Conservation (phyloP, 176 grass and related monocot species). For the Metroxylon sagu region DNA sequence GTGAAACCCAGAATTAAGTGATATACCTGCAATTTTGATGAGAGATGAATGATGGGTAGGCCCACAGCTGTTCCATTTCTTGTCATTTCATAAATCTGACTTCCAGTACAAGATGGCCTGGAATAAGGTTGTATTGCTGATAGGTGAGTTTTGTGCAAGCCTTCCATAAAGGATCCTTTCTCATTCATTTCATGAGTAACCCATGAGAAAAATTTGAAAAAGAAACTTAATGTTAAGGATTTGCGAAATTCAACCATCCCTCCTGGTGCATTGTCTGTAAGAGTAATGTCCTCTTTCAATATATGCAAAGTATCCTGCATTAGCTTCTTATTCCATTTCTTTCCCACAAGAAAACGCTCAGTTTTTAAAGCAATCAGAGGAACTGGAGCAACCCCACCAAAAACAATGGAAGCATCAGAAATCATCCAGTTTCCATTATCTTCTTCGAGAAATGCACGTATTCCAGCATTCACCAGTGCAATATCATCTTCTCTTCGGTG, state of each 20-base stretch:
- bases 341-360: constrained; percentile 48
- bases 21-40: constrained; percentile 77
- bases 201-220: constrained; percentile 91
- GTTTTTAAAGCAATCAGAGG: constrained; percentile 58
- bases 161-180: constrained; percentile 41
- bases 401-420: constrained; percentile 70
- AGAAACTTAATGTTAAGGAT: constrained; percentile 93
- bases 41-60: constrained; percentile 68
- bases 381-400: constrained; percentile 74
- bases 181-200: constrained; percentile 70
- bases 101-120: constrained; percentile 35
- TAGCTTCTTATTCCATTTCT: constrained; percentile 52
- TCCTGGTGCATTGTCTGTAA: constrained; percentile 80
- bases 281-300: constrained; percentile 69
- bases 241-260: constrained; percentile 96
- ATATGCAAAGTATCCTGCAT: constrained; percentile 49
- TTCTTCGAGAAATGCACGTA: constrained; percentile 54
- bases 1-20: background rate
- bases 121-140: constrained; percentile 56
- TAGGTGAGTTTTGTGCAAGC: constrained; percentile 35
- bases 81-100: constrained; percentile 73
- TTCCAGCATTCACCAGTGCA: constrained; percentile 93
- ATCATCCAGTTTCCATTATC: constrained; percentile 41
- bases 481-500: constrained; percentile 99
- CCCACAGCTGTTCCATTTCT: constrained; percentile 79